These are phyloP conservation scores for Ganoderma boninense DNA, from an alignment of 1,284 basidiomycete genomes.

Conservation along the genomic window DNA sequence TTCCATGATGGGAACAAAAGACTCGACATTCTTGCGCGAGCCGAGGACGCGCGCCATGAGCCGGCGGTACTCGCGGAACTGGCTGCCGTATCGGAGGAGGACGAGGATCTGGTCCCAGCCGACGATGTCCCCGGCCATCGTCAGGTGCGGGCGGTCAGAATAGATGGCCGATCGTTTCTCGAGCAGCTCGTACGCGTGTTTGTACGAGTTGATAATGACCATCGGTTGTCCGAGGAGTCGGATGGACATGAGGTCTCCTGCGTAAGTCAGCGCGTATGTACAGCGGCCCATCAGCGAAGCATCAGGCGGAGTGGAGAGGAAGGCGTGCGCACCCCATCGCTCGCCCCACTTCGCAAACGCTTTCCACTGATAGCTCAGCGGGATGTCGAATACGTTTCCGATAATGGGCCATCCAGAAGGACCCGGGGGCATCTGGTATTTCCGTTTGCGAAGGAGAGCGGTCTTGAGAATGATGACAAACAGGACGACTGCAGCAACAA, in stretches of 20 bases:
- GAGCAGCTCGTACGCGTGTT: conserved; percentile 52
- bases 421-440: conserved; percentile 38
- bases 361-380: conserved; percentile 37
- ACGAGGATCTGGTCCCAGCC: conserved; percentile 45
- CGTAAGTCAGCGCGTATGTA: neutral
- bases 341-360: conserved; percentile 40
- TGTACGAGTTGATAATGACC: conserved; percentile 64
- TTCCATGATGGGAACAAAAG: conserved; percentile 36
- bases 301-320: neutral
- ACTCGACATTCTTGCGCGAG: conserved; percentile 34
- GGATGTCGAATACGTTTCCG: conserved; percentile 43
- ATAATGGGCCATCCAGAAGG: conserved; percentile 41
- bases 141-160: conserved; percentile 45
- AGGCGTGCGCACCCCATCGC: conserved; percentile 34
- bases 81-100: conserved; percentile 43
- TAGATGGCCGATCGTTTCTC: conserved; percentile 46
- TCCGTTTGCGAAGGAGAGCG: conserved; percentile 8
- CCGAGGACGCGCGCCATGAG: conserved; percentile 29
- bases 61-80: conserved; percentile 47
- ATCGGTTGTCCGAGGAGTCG: conserved; percentile 68
- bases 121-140: conserved; percentile 44
- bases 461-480: conserved; percentile 12
- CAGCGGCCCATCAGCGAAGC: neutral
- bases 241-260: conserved; percentile 37
- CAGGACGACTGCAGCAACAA: conserved; percentile 12